These are phyloP conservation scores for Candida odintsovae DNA, from an alignment of 805 yeast species.

Conservation along the genomic window DNA sequence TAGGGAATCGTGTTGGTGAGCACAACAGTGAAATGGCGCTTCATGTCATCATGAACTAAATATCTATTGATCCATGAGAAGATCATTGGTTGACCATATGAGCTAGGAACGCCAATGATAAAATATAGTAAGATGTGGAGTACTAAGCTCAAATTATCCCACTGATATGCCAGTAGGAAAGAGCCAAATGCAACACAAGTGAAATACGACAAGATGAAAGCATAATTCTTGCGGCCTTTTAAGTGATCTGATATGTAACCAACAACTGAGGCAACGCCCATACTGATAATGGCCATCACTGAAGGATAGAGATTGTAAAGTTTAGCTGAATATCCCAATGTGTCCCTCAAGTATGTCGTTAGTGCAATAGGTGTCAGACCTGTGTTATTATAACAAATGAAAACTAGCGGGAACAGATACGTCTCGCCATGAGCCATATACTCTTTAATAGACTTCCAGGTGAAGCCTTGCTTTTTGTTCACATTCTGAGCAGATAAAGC, in stretches of 20 bases:
- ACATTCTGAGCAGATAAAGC: conserved; percentile 30
- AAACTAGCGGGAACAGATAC: conserved; percentile 32
- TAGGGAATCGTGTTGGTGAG: conserved; percentile 35
- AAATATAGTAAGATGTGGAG: conserved; percentile 44
- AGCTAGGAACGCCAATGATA: conserved; percentile 39
- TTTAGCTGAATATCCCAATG: conserved; percentile 25
- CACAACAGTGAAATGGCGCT: conserved; percentile 29
- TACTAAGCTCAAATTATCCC: conserved; percentile 32
- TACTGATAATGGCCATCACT: conserved; percentile 29
- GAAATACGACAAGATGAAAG: conserved; percentile 34
- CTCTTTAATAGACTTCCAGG: conserved; percentile 31
- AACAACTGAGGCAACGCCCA: conserved; percentile 28
- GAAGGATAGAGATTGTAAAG: conserved; percentile 37
- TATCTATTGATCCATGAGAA: conserved; percentile 49
- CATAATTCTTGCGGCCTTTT: conserved; percentile 32
- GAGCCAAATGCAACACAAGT: conserved; percentile 37
- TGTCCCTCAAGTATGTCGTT: conserved; percentile 36
- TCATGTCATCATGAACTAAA: conserved; percentile 17
- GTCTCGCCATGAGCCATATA: conserved; percentile 41
- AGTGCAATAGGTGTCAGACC: conserved; percentile 33
- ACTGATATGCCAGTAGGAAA: conserved; percentile 38
- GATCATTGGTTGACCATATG: conserved; percentile 50
- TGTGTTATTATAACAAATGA: conserved; percentile 11
- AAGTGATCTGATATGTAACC: conserved; percentile 32
- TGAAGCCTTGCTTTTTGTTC: conserved; percentile 28